These are phyloP conservation scores for Podosphaera fusca DNA, from an alignment of 2,329 filamentous ascomycete species.

Conservation along the genomic window DNA sequence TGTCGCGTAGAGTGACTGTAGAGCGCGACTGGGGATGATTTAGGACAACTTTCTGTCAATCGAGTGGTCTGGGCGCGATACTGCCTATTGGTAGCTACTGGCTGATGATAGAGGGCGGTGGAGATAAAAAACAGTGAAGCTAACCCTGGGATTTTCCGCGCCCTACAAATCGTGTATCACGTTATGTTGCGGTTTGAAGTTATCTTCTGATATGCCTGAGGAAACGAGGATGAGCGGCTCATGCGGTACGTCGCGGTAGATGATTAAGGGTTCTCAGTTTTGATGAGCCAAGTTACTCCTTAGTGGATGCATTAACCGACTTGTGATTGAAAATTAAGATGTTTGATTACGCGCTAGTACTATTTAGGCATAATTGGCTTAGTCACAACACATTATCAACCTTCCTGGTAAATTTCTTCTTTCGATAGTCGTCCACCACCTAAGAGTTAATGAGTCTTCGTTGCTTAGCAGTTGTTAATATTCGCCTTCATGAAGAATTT, in stretches of 20 bases:
- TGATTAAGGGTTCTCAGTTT: neutral
- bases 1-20: constrained; percentile 8
- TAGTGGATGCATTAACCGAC: neutral
- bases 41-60: constrained; percentile 12
- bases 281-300: neutral
- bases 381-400: neutral
- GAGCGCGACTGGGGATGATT: constrained; percentile 15
- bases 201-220: constrained; percentile 3
- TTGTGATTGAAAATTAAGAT: neutral
- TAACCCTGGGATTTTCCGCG: neutral
- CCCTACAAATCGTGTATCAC: constrained; percentile 4
- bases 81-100: constrained; percentile 4
- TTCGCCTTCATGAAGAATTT: no score
- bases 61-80: constrained; percentile 15
- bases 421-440: no score
- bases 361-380: neutral
- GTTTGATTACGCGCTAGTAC: neutral
- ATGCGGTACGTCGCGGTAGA: constrained; percentile 7
- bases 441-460: no score
- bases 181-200: constrained; percentile 8
- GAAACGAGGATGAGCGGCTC: constrained; percentile 5
- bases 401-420: no score
- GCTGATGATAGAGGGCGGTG: constrained; percentile 3
- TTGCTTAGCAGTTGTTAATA: no score
- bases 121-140: constrained; percentile 2